Percentiles rank a stretch among this genome's conserved stretches.
Conservation (phyloP, 192 early-diverging fungal species). For the Neocallimastix lanati region DNA sequence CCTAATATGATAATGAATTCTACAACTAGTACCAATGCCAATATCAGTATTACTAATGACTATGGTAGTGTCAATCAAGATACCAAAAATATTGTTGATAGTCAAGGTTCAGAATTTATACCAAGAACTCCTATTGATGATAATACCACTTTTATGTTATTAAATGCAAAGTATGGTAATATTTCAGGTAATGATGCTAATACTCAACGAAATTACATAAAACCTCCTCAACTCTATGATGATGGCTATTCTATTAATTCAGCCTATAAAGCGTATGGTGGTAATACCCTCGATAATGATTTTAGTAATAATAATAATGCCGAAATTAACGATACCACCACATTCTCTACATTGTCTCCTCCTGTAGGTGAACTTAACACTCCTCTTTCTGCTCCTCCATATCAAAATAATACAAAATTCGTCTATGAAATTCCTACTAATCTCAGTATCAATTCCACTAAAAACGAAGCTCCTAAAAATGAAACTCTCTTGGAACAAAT, state of each 20-base stretch:
- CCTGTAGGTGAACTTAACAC: neutral
- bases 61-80: no score
- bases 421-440: neutral
- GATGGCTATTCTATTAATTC: neutral
- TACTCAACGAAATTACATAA: no score
- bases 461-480: neutral
- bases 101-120: neutral
- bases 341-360: neutral
- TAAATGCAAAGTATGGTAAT: neutral
- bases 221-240: no score
- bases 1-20: no score
- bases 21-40: no score
- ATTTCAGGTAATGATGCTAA: neutral
- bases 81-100: no score
- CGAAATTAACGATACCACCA: no score
- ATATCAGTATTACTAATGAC: no score
- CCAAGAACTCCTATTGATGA: neutral
- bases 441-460: neutral
- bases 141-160: neutral
- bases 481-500: neutral
- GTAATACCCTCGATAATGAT: neutral
- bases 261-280: neutral
- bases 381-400: neutral
- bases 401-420: neutral
- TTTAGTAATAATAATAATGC: neutral